A percentile compares a stretch with the other conserved stretches of the same genome.
These are phyloP conservation scores for Multifurca ochricompacta DNA, from an alignment of 768 basidiomycete genomes.

Conservation along the genomic window DNA sequence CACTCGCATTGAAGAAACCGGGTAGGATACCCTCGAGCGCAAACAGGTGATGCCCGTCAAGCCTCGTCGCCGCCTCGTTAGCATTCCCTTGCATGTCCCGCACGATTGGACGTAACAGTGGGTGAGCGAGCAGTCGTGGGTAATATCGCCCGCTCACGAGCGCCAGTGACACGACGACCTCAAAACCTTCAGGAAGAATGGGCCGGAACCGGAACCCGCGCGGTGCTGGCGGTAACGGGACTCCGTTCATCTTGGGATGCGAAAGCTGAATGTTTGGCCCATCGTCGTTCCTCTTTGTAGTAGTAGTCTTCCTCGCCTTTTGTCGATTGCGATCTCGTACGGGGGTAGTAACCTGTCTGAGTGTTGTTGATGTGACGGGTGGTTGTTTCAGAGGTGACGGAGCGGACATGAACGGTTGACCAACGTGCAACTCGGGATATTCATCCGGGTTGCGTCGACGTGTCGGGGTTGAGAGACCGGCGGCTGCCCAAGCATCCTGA, in stretches of 20 bases:
- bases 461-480: slow-evolving; percentile 2
- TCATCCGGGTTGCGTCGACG: slow-evolving; percentile 3
- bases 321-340: not conserved
- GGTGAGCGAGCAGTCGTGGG: slow-evolving; percentile 59
- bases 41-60: slow-evolving; percentile 49
- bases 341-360: too few relatives aligned
- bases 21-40: slow-evolving; percentile 64
- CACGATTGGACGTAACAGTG: slow-evolving; percentile 41
- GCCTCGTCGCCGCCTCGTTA: slow-evolving; percentile 25
- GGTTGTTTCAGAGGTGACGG: slow-evolving; percentile 30
- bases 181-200: slow-evolving; percentile 52
- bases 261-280: slow-evolving; percentile 27
- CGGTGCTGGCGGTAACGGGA: slow-evolving; percentile 55
- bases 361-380: too few relatives aligned
- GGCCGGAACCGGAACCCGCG: slow-evolving; percentile 61
- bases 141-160: slow-evolving; percentile 79
- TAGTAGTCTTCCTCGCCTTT: slow-evolving; percentile 7
- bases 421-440: slow-evolving; percentile 14
- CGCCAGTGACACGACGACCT: slow-evolving; percentile 60
- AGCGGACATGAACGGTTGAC: slow-evolving; percentile 25
- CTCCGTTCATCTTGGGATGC: slow-evolving; percentile 29
- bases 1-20: slow-evolving; percentile 62
- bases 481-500: slow-evolving; percentile 13
- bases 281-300: slow-evolving; percentile 23
- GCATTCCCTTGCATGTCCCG: slow-evolving; percentile 30